A percentile compares a stretch with the other conserved stretches of the same genome.
phyloP scores from a whole-genome alignment of 2,329 filamentous ascomycete genomes.

The Exophiala oligosperma region DNA sequence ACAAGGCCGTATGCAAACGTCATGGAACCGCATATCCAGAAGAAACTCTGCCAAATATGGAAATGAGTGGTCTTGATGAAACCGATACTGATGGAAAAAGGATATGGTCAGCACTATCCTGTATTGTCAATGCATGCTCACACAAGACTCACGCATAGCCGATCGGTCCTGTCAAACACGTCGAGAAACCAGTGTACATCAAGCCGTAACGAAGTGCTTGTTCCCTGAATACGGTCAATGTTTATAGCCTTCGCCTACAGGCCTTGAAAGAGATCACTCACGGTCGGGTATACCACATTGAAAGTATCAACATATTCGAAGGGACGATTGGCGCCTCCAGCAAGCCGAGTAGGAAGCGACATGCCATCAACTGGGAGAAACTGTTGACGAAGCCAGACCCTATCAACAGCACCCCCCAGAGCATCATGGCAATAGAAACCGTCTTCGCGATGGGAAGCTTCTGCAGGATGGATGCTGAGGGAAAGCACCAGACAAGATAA shows the following conservation, averaged over 20 bases:
- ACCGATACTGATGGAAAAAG: not conserved
- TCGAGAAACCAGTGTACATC: constrained; percentile 10
- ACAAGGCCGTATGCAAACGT: constrained; percentile 10
- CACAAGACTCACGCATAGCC: constrained; percentile 3
- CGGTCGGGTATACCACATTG: constrained; percentile 49
- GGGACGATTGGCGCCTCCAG: constrained; percentile 48
- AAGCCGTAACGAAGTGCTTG: constrained; percentile 2
- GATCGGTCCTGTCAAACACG: constrained; percentile 11
- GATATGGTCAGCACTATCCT: not conserved
- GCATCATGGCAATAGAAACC: constrained; percentile 57
- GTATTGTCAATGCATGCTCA: not conserved
- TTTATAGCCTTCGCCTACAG: not conserved
- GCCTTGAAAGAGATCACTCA: not conserved
- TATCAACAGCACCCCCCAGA: constrained; percentile 50
- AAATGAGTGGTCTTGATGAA: constrained; percentile 2
- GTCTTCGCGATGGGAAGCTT: constrained; percentile 44
- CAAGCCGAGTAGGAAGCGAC: constrained; percentile 45
- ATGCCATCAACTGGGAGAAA: constrained; percentile 41
- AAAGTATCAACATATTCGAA: constrained; percentile 49
- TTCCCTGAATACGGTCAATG: not conserved
- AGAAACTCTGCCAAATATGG: constrained; percentile 14
- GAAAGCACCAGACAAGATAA: constrained; percentile 36
- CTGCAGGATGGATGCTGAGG: constrained; percentile 31
- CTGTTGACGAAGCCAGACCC: constrained; percentile 37
- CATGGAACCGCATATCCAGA: constrained; percentile 15